phyloP scores from a whole-genome alignment of 768 basidiomycete genomes.

The Clitopilus passeckerianus region DNA sequence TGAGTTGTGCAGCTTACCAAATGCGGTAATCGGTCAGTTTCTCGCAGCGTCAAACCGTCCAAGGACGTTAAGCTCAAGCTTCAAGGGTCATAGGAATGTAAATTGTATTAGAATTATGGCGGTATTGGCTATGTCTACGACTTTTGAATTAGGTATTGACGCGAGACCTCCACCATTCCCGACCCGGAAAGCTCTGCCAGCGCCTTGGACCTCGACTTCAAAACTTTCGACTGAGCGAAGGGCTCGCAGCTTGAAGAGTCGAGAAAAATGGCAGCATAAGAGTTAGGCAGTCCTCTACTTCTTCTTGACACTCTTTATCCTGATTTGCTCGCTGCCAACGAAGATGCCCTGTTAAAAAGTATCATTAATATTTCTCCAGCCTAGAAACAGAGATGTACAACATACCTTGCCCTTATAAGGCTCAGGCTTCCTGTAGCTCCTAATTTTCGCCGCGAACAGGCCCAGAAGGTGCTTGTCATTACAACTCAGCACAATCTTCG shows the following conservation, averaged over 20 bases:
- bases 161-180: no score
- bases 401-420: constrained; percentile 97
- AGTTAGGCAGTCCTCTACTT: constrained; percentile 47
- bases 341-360: constrained; percentile 71
- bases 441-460: constrained; percentile 82
- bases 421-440: constrained; percentile 84
- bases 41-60: neutral
- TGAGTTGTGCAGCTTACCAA: neutral
- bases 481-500: constrained; percentile 77
- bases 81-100: neutral
- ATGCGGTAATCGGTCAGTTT: neutral
- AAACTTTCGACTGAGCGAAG: no score
- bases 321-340: constrained; percentile 87
- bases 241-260: neutral
- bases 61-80: neutral
- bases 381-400: constrained; percentile 5
- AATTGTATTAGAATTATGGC: neutral
- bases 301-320: constrained; percentile 91
- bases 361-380: neutral
- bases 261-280: neutral
- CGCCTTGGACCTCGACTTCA: no score
- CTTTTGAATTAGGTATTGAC: neutral
- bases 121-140: neutral
- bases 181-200: no score
- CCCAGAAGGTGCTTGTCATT: constrained; percentile 88